Conservation (phyloP, 306 rosid species). For the Fragaria nilgerrensis region DNA sequence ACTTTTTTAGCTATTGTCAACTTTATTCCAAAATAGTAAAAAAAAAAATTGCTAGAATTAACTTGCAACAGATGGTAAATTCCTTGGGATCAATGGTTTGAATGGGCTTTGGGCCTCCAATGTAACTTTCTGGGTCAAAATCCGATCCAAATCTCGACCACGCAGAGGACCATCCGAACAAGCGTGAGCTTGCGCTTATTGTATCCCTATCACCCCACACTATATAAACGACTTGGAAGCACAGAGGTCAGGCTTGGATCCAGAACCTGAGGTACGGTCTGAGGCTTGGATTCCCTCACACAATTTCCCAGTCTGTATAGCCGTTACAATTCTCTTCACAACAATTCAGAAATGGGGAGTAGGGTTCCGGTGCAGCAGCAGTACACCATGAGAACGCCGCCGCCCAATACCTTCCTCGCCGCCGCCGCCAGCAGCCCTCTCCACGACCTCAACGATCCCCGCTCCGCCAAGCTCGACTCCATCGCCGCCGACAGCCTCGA, state of each 20-base stretch:
- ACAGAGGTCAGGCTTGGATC: constrained; percentile 56
- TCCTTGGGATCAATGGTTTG: no score
- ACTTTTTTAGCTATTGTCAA: no score
- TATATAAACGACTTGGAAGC: constrained; percentile 12
- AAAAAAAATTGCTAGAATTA: no score
- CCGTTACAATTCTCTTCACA: constrained; percentile 27
- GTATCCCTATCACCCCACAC: not conserved
- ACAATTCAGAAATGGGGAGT: constrained; percentile 39
- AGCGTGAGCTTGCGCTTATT: not conserved
- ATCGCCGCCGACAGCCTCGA: constrained; percentile 48
- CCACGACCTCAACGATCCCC: constrained; percentile 74
- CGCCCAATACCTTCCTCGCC: constrained; percentile 55
- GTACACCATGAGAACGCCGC: constrained; percentile 74
- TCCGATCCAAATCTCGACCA: no score
- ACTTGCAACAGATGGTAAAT: no score
- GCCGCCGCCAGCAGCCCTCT: constrained; percentile 53
- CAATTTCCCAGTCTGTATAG: constrained; percentile 34
- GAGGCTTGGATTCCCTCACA: constrained; percentile 20
- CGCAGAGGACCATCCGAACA: not conserved
- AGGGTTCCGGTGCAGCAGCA: constrained; percentile 93
- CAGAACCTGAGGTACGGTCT: constrained; percentile 49
- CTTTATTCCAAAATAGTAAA: no score
- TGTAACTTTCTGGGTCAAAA: no score
- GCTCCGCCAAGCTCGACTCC: constrained; percentile 56
- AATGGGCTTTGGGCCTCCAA: no score